Evolutionary conservation across 2,329 filamentous ascomycete species (phyloP), one percentile per base, ranked within the genome.

Genomic region (Corynespora cassiicola): DNA sequence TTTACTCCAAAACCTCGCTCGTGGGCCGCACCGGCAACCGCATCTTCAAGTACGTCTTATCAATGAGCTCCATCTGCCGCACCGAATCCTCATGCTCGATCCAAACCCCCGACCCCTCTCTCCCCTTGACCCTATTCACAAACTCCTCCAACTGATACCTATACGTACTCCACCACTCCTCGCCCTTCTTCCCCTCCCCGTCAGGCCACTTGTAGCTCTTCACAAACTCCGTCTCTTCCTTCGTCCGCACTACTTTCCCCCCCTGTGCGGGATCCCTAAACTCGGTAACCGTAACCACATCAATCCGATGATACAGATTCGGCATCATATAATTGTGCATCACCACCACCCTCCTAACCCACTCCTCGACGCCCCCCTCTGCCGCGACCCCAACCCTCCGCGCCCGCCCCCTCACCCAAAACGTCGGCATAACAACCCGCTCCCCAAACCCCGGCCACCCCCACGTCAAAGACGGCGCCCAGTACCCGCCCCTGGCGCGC

Each of bases 141-240:
- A 71, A 70, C 10, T 54, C 58, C 38, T 69, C 64, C 7, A 70
- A 38, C 45, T 64, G 58, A 31, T 63, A 65, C 9, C 65, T 44
- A 48, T 69, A 69, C 14, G 65, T 67, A 9, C 52, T 44, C 65
- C 67, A 69, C 39, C 40, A 63, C 4, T 39, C 33, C 48, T 65
- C 48, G 5, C 44, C 58, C 37, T 39, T 47, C 23, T 26, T 45
- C 6, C 44, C 45, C 3, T 25, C 58, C 8, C 50, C 65, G 6
- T 50, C 52, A 2, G 55, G 56, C 64, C 65, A 71, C 10, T 56
- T 51, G 31, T 58, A 57, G 11, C 31, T 43, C 41, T 55, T 57
- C 36, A 49, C 38, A 10, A 26, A 35, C 28, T 54, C 39, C 2
- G 29, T 49, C 3, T 37, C 20, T 15, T 41, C 44, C 24, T 47